A percentile compares a stretch with the other conserved stretches of the same genome.
These are phyloP conservation scores for Apiotrichum porosum DNA, from an alignment of 1,284 basidiomycete species.

Conservation along the genomic window DNA sequence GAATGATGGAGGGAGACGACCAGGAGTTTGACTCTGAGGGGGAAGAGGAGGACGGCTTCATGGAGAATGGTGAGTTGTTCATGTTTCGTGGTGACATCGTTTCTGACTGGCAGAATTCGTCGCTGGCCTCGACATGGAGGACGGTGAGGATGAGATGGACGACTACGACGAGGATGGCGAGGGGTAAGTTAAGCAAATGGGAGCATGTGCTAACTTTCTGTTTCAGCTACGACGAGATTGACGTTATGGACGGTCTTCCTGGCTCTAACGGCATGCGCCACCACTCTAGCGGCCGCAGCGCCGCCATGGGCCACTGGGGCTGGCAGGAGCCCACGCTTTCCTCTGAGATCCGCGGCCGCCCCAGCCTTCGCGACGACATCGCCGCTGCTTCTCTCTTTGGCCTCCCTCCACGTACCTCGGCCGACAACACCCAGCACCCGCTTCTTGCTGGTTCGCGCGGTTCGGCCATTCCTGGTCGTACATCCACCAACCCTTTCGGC, in stretches of 20 bases:
- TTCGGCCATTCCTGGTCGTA: constrained; percentile 37
- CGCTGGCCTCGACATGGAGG: constrained; percentile 39
- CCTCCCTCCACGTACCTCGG: constrained; percentile 4
- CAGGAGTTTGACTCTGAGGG: constrained; percentile 39
- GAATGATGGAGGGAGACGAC: constrained; percentile 42
- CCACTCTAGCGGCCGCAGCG: constrained; percentile 1
- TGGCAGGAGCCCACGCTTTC: constrained; percentile 21
- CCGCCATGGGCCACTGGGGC: constrained; percentile 28
- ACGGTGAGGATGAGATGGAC: constrained; percentile 49
- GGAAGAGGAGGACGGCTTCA: constrained; percentile 56
- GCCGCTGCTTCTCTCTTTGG: constrained; percentile 23
- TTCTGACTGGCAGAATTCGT: constrained; percentile 7
- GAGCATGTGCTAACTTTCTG: no score
- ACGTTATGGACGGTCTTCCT: constrained; percentile 4
- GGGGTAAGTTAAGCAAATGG: no score
- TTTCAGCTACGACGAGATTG: constrained; percentile 9
- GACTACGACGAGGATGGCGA: constrained; percentile 21
- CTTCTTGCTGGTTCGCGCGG: constrained; percentile 55
- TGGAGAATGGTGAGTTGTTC: constrained; percentile 58
- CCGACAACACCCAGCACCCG: constrained; percentile 71
- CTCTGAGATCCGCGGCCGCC: background rate
- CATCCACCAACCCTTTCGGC: constrained; percentile 51
- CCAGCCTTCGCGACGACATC: constrained; percentile 7
- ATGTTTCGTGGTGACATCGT: no score
- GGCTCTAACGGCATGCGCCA: background rate